Base-by-base conservation (phyloP, 140 eudicot species). In the Oenanthe javanica region DNA sequence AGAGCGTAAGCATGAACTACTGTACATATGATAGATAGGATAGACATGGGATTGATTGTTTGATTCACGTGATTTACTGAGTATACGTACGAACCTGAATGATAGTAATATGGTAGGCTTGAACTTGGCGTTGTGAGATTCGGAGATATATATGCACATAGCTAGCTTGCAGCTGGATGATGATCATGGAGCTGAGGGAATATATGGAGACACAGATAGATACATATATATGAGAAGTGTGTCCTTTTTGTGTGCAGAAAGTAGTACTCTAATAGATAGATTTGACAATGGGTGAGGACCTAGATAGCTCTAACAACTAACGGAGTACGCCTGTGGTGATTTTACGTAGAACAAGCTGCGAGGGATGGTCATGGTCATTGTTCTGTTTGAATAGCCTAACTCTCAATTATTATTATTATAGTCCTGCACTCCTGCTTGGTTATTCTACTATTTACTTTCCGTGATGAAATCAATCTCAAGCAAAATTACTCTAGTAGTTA, bases 41-140 rank as follows among this genome's bases (percentile, higher is more conserved):
- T 42, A 45, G 77, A 73, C 49, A 73, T 6, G 74, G 79, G 27
- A 19, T 80, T 80, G 79, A 48, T 72, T 80, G 67, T 36, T 63
- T 43, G 51, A 79, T 80, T 84, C 87, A 84, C 87, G 87, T 80
- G 87, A 80, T 69, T 80, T 46, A 21, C 46, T 63, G 38, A 42
- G 77, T 31, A 31, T 82, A 82, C 84, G 81, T 71, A 55, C 40
- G 31, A 31, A 31, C 14, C 77, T 73, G 47, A 69, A 47, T 78
- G 79, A 61, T 31, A 31, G 31, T 66, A 9, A 16, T n/a, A 31
- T 67, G 42, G 73, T 43, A 59, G 36, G 76, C 57, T 66, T 45
- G 25, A 77, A 74, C 66, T 79, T 46, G 36, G n/a, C 77, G 86
- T 83, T 51, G 27, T 80, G 77, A 69, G 77, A 5, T 7, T 63